Evolutionary conservation across 305 asterid species (phyloP).

Genomic region (Fraxinus velutina): DNA sequence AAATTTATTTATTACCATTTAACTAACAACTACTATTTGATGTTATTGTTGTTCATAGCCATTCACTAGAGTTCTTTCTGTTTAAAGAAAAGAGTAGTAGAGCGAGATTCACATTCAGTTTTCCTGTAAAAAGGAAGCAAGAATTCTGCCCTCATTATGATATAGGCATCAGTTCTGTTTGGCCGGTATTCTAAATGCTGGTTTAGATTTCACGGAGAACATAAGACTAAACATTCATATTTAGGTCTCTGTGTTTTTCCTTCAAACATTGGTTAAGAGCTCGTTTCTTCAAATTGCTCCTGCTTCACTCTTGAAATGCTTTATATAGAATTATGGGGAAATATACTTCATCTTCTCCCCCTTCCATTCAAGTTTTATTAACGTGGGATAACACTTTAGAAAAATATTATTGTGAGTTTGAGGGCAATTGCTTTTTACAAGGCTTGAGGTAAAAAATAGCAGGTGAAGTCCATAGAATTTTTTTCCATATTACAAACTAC

Average conservation of each 20-base stretch:
- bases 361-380: neutral
- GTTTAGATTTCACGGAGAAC: neutral
- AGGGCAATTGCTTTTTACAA: neutral
- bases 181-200: neutral
- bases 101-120: neutral
- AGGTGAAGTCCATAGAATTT: neutral
- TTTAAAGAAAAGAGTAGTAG: neutral
- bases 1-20: constrained; percentile 27
- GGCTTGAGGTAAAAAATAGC: neutral
- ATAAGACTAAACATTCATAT: neutral
- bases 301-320: neutral
- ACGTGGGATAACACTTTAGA: neutral
- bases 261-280: neutral
- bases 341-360: neutral
- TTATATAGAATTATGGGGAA: neutral
- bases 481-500: neutral
- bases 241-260: neutral
- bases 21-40: neutral
- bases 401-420: neutral
- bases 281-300: neutral
- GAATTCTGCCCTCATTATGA: neutral
- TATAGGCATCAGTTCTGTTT: neutral
- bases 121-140: neutral
- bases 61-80: neutral
- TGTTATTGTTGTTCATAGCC: neutral